Conservation (phyloP, 163 green algal genomes). For the Smithsoniella earleae region DNA sequence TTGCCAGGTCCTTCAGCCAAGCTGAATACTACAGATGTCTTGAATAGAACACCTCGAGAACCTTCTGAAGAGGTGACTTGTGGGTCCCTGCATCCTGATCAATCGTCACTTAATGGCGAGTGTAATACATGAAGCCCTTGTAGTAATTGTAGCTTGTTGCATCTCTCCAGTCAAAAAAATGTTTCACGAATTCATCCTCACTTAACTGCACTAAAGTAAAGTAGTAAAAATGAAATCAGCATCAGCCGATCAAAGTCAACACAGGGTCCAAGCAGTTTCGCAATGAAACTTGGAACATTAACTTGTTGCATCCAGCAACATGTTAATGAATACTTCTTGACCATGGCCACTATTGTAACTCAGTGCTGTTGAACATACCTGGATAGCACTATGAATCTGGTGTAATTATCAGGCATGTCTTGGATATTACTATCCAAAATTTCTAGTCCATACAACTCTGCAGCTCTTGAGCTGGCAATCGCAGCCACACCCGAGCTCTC, state of each 20-base stretch:
- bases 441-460: conserved; percentile 88
- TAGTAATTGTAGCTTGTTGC: not conserved
- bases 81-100: conserved; percentile 63
- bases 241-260: too few relatives aligned
- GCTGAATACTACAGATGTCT: conserved; percentile 90
- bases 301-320: conserved; percentile 11
- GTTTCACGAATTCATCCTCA: not conserved
- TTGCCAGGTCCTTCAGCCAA: conserved; percentile 76
- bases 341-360: too few relatives aligned
- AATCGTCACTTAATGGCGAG: not conserved
- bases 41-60: conserved; percentile 50
- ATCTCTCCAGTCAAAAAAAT: not conserved
- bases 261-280: conserved; percentile 9
- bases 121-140: not conserved
- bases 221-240: too few relatives aligned
- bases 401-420: conserved; percentile 74
- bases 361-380: conserved; percentile 35
- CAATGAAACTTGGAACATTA: conserved; percentile 3
- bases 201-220: too few relatives aligned
- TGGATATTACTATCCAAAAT: conserved; percentile 82
- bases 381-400: conserved; percentile 88
- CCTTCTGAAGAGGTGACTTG: conserved; percentile 44
- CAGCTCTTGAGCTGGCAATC: conserved; percentile 73
- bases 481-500: conserved; percentile 53
- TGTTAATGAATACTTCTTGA: too few relatives aligned